Conservation (phyloP, 2,329 filamentous ascomycete species). For the Hypoxylon sp. region DNA sequence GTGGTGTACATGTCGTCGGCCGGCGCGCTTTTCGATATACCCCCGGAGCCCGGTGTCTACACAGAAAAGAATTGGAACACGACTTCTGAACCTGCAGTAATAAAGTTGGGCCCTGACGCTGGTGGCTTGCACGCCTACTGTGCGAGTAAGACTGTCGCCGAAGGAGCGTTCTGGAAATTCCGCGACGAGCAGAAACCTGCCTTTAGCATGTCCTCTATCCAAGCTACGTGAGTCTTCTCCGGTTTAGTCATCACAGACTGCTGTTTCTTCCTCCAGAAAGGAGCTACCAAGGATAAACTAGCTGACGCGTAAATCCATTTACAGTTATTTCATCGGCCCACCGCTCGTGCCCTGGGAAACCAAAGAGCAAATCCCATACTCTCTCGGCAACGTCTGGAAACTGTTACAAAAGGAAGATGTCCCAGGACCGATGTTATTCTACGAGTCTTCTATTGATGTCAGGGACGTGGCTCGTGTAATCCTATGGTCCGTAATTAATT, state of each 20-base stretch:
- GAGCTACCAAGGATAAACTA: background rate
- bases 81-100: slow-evolving; percentile 37
- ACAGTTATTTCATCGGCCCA: slow-evolving; percentile 46
- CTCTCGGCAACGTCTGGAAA: slow-evolving; percentile 41
- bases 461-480: slow-evolving; percentile 48
- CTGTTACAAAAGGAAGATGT: slow-evolving; percentile 41
- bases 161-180: slow-evolving; percentile 46
- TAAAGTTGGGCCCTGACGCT: slow-evolving; percentile 35
- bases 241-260: background rate
- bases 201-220: slow-evolving; percentile 46
- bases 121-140: slow-evolving; percentile 44
- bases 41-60: slow-evolving; percentile 36
- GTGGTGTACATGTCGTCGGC: slow-evolving; percentile 46
- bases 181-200: slow-evolving; percentile 40
- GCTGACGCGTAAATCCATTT: background rate
- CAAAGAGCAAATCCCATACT: slow-evolving; percentile 40
- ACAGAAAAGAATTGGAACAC: slow-evolving; percentile 48
- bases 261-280: background rate
- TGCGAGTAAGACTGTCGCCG: slow-evolving; percentile 47
- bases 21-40: slow-evolving; percentile 44
- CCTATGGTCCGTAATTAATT: slow-evolving; percentile 44
- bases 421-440: slow-evolving; percentile 41
- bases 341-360: slow-evolving; percentile 46
- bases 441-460: slow-evolving; percentile 44
- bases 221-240: slow-evolving; percentile 42